phyloP scores from a whole-genome alignment of 2,329 filamentous ascomycete genomes.

The Byssoonygena ceratinophila region DNA sequence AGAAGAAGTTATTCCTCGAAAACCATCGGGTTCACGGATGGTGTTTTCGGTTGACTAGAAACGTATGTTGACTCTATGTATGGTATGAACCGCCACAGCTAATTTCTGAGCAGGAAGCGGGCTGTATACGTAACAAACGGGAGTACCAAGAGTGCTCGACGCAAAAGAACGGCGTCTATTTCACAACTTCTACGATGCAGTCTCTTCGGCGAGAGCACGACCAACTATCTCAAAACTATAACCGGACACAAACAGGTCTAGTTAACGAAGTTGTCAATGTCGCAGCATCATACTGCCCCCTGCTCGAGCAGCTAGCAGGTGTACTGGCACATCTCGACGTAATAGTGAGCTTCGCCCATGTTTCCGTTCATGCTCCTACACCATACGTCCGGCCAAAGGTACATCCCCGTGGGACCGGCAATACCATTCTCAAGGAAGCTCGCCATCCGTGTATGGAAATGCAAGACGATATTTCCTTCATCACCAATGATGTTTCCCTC shows the following conservation, averaged over 20 bases:
- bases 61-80: slow-evolving; percentile 24
- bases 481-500: slow-evolving; percentile 89
- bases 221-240: slow-evolving; percentile 87
- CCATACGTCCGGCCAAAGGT: slow-evolving; percentile 87
- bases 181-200: slow-evolving; percentile 76
- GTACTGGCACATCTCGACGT: slow-evolving; percentile 91
- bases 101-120: slow-evolving; percentile 50
- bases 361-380: slow-evolving; percentile 82
- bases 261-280: slow-evolving; percentile 89
- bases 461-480: slow-evolving; percentile 97
- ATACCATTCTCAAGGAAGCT: slow-evolving; percentile 82
- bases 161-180: slow-evolving; percentile 98
- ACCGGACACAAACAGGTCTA: slow-evolving; percentile 80
- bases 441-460: slow-evolving; percentile 97
- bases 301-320: slow-evolving; percentile 77
- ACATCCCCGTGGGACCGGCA: slow-evolving; percentile 74
- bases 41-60: slow-evolving; percentile 88
- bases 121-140: slow-evolving; percentile 83
- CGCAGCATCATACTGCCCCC: slow-evolving; percentile 85
- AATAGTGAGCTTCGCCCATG: slow-evolving; percentile 85
- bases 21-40: slow-evolving; percentile 93
- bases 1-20: slow-evolving; percentile 97
- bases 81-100: slow-evolving; percentile 2
- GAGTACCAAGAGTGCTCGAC: slow-evolving; percentile 91
- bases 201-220: slow-evolving; percentile 80